phyloP scores from a whole-genome alignment of 2,329 filamentous ascomycete species.

The Macrophomina pseudophaseolina region DNA sequence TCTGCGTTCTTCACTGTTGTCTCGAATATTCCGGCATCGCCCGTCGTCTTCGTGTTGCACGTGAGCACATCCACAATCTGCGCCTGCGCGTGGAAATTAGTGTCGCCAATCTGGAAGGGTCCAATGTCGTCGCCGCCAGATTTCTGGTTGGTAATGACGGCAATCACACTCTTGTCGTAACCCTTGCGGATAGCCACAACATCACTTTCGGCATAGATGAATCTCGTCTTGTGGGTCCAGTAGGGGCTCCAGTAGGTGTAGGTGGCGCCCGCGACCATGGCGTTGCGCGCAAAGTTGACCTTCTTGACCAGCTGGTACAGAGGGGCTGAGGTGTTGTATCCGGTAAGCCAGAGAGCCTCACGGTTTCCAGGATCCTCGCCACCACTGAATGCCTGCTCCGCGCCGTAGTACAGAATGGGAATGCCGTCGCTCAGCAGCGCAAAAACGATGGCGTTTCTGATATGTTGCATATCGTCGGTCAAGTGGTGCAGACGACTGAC shows the following conservation, averaged over 20 bases:
- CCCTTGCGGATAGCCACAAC: constrained; percentile 8
- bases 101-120: constrained; percentile 17
- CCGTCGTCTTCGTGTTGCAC: constrained; percentile 16
- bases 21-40: neutral
- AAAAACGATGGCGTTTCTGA: constrained; percentile 47
- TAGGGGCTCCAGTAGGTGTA: constrained; percentile 20
- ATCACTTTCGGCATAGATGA: neutral
- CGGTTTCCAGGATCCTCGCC: constrained; percentile 46
- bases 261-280: neutral
- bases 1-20: constrained; percentile 3
- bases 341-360: constrained; percentile 48
- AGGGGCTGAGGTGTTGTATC: constrained; percentile 36
- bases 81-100: constrained; percentile 13
- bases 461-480: constrained; percentile 42
- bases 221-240: constrained; percentile 14
- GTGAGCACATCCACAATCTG: constrained; percentile 12
- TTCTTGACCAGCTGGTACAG: constrained; percentile 27
- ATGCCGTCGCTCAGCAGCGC: constrained; percentile 46
- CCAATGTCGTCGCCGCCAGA: neutral
- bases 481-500: constrained; percentile 43
- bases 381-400: constrained; percentile 45
- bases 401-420: constrained; percentile 48
- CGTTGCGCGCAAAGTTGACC: constrained; percentile 18
- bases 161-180: constrained; percentile 10
- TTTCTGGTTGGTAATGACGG: constrained; percentile 14